Conservation (phyloP, 441 rosid species). For the Syzygium syzygioides region DNA sequence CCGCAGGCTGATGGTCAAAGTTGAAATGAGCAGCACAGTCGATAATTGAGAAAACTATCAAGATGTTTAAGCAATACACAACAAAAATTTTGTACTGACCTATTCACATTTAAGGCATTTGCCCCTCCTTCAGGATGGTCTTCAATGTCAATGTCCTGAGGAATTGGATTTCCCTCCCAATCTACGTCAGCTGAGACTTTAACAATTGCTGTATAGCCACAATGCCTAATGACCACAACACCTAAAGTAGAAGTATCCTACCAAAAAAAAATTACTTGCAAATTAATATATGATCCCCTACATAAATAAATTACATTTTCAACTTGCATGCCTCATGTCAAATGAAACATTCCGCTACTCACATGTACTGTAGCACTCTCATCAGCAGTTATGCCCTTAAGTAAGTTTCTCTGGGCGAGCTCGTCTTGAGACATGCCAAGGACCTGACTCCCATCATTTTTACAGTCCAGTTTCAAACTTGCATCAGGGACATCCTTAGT, state of each 20-base stretch:
- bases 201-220: slow-evolving; percentile 62
- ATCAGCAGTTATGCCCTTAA: slow-evolving; percentile 82
- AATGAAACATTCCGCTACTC: slow-evolving; percentile 14
- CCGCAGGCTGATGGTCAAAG: slow-evolving; percentile 53
- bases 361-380: slow-evolving; percentile 86
- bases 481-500: slow-evolving; percentile 63
- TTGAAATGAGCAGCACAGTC: slow-evolving; percentile 5
- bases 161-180: slow-evolving; percentile 38
- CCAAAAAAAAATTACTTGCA: slow-evolving; percentile 9
- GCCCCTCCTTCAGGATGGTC: slow-evolving; percentile 86
- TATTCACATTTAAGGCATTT: slow-evolving; percentile 71
- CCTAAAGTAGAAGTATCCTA: slow-evolving; percentile 78
- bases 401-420: slow-evolving; percentile 59
- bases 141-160: slow-evolving; percentile 56
- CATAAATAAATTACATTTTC: background rate
- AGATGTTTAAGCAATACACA: background rate
- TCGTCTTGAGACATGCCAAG: slow-evolving; percentile 54
- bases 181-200: slow-evolving; percentile 43
- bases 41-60: slow-evolving; percentile 2
- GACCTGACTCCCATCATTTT: slow-evolving; percentile 63
- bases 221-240: slow-evolving; percentile 64
- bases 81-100: slow-evolving; percentile 25
- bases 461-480: slow-evolving; percentile 54
- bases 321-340: background rate
- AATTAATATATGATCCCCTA: background rate